Evolutionary conservation across 2,329 filamentous ascomycete species (phyloP), one percentile per base, ranked within the genome.

Genomic region (Mollisiaceae sp.): DNA sequence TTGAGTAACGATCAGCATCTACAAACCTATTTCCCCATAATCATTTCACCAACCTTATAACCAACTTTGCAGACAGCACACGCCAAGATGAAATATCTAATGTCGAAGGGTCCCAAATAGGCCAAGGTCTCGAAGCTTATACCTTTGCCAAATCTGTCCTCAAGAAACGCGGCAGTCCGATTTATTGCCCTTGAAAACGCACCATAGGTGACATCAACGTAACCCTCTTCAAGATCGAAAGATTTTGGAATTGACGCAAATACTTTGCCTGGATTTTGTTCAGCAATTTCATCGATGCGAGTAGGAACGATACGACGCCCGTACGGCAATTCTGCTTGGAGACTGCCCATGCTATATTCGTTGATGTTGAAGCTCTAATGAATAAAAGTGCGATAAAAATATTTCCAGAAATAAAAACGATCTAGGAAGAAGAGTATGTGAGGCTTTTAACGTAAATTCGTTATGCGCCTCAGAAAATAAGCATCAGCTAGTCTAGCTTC

Each of bases 41-140:
- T 18, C 8, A n/a, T 20, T 14, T 55, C 15, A 60, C 58, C 22
- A 54, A 62, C 66, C 57, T 65, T 64, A 45, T 64, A 65, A 20
- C 66, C 63, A 52, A 35, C 47, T 35, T 63, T 66, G 20, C 50
- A 41, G n/a, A 54, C 64, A 22, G 20, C 64, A 24, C 62, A 14
- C 4, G 65, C 54, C 5, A 68, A 22, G 12, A 65, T 15, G n/a
- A 54, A 41, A 59, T 59, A 58, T 36, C 64, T 36, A 9, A 68
- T 22, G 43, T 68, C 67, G 22, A 59, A 38, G 1, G 62, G 14
- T 14, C 66, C 66, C 0, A 68, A 18, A 39, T 68, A 68, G 2
- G 38, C 36, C 8, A 68, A 18, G n/a, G 64, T 68, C 32, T 60
- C 63, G 59, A 63, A 64, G 8, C 20, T 38, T 1, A 11, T 9